These are phyloP conservation scores for Populus hybrid DNA, from an alignment of 441 rosid genomes.

Conservation along the genomic window DNA sequence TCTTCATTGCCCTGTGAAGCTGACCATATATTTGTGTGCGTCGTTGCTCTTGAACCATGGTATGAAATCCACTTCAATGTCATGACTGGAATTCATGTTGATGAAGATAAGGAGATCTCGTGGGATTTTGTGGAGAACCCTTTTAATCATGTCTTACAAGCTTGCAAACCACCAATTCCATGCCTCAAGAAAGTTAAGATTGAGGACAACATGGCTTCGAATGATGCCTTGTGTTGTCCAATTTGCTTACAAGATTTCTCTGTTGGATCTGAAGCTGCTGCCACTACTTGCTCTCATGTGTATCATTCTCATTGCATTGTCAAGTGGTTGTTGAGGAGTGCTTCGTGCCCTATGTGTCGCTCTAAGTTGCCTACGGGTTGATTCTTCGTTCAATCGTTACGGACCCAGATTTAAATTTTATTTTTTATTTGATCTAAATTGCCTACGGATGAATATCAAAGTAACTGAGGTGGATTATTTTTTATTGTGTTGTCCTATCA, in stretches of 20 bases:
- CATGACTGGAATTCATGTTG: neutral
- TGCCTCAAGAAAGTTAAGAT: neutral
- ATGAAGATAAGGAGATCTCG: neutral
- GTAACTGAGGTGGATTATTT: neutral
- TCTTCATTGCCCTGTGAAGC: neutral
- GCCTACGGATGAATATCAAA: neutral
- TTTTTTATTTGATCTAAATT: neutral
- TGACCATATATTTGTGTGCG: neutral
- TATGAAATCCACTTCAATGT: too few relatives aligned
- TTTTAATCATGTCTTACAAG: neutral
- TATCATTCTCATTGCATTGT: neutral
- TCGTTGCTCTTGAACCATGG: too few relatives aligned
- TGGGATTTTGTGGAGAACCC: neutral
- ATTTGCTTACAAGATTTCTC: neutral
- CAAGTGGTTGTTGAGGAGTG: neutral
- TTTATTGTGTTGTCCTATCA: rapidly evolving
- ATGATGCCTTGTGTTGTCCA: neutral
- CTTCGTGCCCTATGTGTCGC: neutral
- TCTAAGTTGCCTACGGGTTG: neutral
- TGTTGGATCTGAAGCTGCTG: neutral
- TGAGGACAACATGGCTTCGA: neutral
- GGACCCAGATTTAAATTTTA: neutral
- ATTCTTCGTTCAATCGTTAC: neutral
- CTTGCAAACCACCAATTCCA: neutral
- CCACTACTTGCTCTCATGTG: neutral